Percentiles rank a stretch among this genome's conserved stretches.
phyloP scores from a whole-genome alignment of 2,329 filamentous ascomycete genomes.

The Rhytidhysteron rufulum region DNA sequence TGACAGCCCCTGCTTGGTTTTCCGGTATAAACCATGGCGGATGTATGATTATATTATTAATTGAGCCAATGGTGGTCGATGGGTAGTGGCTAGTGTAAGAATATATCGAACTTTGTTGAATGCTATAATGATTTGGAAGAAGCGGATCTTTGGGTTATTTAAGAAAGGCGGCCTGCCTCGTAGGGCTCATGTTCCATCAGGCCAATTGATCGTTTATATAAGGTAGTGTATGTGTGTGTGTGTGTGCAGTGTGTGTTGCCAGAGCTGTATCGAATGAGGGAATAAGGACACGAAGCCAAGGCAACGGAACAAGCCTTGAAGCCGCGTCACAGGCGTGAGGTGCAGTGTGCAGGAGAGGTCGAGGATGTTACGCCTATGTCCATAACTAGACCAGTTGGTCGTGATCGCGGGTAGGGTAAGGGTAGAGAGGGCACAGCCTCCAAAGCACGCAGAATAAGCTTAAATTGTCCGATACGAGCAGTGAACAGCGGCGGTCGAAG shows the following conservation, averaged over 20 bases:
- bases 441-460: no score
- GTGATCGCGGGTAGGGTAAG: neutral
- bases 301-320: slow-evolving; percentile 1
- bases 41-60: neutral
- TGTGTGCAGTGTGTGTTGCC: neutral
- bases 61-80: neutral
- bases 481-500: no score
- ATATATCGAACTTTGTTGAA: neutral
- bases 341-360: neutral
- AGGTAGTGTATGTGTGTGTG: no score
- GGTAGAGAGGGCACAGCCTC: neutral
- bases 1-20: slow-evolving; percentile 58
- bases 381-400: neutral
- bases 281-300: neutral
- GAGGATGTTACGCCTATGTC: neutral
- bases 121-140: neutral
- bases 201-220: no score
- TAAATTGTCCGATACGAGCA: no score
- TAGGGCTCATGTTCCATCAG: slow-evolving; percentile 2
- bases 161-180: slow-evolving; percentile 1
- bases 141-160: neutral
- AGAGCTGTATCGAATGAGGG: neutral
- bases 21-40: slow-evolving; percentile 37
- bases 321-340: slow-evolving; percentile 1
- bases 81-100: neutral